These are phyloP conservation scores for Penicillium chermesinum DNA, from an alignment of 495 filamentous ascomycete species.

Conservation along the genomic window DNA sequence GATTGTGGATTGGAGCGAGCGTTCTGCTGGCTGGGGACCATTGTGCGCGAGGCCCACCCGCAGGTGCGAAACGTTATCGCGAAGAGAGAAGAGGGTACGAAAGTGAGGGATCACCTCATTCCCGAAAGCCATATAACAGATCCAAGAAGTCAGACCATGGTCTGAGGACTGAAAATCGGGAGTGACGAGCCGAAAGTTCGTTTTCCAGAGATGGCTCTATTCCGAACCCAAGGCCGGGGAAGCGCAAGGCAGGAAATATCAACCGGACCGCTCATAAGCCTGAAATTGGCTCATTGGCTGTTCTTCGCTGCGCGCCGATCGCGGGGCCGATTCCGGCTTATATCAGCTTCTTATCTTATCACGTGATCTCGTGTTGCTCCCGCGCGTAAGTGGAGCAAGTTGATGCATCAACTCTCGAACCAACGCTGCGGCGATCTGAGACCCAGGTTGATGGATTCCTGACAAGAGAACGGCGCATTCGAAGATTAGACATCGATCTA, in stretches of 20 bases:
- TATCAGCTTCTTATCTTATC: constrained; percentile 2
- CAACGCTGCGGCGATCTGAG: not conserved
- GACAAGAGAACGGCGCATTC: not conserved
- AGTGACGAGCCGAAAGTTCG: not conserved
- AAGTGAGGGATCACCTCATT: too few relatives aligned
- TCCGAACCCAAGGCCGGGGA: not conserved
- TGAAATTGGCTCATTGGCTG: too few relatives aligned
- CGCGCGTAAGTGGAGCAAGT: constrained; percentile 24
- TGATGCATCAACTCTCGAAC: constrained; percentile 10
- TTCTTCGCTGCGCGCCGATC: constrained; percentile 19
- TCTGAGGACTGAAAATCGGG: not conserved
- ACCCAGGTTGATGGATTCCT: not conserved
- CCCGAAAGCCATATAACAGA: too few relatives aligned
- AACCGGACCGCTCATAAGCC: constrained; percentile 13
- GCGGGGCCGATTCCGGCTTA: constrained; percentile 12
- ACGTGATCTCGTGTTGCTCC: constrained; percentile 33
- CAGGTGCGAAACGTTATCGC: not conserved
- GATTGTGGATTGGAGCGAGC: constrained; percentile 8
- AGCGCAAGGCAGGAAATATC: too few relatives aligned
- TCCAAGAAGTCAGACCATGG: too few relatives aligned
- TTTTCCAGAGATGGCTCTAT: not conserved
- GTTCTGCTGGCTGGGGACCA: constrained; percentile 16
- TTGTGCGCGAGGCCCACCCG: not conserved
- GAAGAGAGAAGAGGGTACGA: too few relatives aligned
- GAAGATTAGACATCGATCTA: not conserved